These are phyloP conservation scores for Globisporangium echinulatum DNA, from an alignment of 352 stramenopile species.

Conservation along the genomic window DNA sequence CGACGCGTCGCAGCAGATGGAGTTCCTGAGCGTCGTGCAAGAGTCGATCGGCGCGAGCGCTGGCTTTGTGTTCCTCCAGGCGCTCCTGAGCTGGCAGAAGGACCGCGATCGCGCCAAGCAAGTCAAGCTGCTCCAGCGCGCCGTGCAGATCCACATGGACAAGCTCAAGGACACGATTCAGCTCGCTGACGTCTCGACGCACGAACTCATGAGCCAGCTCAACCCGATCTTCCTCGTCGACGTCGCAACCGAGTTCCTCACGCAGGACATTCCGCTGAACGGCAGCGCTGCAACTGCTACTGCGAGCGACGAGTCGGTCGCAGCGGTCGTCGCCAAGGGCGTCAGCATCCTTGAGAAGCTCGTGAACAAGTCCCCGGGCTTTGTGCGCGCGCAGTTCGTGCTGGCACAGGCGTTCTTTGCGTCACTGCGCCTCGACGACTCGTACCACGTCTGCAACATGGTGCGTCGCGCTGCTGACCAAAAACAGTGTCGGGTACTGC, in stretches of 20 bases:
- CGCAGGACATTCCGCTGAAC: constrained; percentile 21
- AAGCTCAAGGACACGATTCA: constrained; percentile 64
- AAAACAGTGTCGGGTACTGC: no score
- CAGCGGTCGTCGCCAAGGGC: constrained; percentile 33
- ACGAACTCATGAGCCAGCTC: constrained; percentile 70
- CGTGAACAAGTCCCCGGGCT: constrained; percentile 72
- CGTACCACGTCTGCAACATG: constrained; percentile 68
- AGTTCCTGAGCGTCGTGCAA: constrained; percentile 89
- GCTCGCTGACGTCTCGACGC: constrained; percentile 50
- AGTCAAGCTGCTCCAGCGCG: constrained; percentile 62
- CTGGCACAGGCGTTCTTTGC: constrained; percentile 80
- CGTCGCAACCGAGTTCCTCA: constrained; percentile 76
- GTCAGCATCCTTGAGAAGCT: constrained; percentile 82
- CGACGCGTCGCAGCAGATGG: constrained; percentile 89
- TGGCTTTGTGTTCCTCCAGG: constrained; percentile 82
- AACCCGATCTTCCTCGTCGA: constrained; percentile 89
- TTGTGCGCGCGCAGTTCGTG: constrained; percentile 79
- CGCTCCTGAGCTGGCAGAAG: constrained; percentile 78
- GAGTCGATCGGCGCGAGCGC: constrained; percentile 77
- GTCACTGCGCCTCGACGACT: constrained; percentile 61
- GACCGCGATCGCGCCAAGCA: constrained; percentile 62
- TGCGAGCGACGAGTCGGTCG: constrained; percentile 1
- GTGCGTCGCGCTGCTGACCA: constrained; percentile 4
- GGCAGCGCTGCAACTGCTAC: constrained; percentile 6
- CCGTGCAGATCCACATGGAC: constrained; percentile 82